Conservation (phyloP, 2,329 filamentous ascomycete species). For the Pseudogymnoascus sp. region DNA sequence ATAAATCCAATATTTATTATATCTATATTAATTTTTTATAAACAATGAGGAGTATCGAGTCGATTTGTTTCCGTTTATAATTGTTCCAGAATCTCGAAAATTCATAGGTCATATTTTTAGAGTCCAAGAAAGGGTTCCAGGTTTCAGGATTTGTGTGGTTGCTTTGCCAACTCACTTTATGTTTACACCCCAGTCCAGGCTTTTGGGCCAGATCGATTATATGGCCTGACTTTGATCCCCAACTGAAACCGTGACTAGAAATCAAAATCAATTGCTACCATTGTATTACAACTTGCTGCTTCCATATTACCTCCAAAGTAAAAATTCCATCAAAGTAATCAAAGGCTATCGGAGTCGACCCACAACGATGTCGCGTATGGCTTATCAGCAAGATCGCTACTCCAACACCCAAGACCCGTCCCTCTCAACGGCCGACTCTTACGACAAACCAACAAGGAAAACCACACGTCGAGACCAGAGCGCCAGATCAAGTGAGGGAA, state of each 20-base stretch:
- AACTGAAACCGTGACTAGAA: neutral
- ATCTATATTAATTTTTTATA: neutral
- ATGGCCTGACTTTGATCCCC: neutral
- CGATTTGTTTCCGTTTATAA: neutral
- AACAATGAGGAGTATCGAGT: neutral
- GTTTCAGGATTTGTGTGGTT: conserved; percentile 1
- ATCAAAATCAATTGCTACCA: neutral
- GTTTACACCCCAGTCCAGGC: conserved; percentile 4
- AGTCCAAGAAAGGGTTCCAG: neutral
- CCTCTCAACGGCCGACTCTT: conserved; percentile 27
- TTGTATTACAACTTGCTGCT: neutral
- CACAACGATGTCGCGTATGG: conserved; percentile 23
- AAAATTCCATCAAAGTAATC: neutral
- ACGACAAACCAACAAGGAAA: conserved; percentile 25
- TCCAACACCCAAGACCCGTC: conserved; percentile 19
- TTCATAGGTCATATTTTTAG: neutral
- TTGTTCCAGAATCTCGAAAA: neutral
- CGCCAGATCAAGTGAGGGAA: conserved; percentile 71
- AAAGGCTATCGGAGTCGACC: neutral
- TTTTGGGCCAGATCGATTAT: neutral
- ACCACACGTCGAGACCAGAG: conserved; percentile 27
- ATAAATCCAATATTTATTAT: neutral
- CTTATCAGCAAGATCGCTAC: conserved; percentile 27
- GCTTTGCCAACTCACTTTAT: conserved; percentile 6
- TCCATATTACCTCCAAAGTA: neutral